phyloP scores from a whole-genome alignment of 1,284 basidiomycete species.

The Cryptococcus sp. region DNA sequence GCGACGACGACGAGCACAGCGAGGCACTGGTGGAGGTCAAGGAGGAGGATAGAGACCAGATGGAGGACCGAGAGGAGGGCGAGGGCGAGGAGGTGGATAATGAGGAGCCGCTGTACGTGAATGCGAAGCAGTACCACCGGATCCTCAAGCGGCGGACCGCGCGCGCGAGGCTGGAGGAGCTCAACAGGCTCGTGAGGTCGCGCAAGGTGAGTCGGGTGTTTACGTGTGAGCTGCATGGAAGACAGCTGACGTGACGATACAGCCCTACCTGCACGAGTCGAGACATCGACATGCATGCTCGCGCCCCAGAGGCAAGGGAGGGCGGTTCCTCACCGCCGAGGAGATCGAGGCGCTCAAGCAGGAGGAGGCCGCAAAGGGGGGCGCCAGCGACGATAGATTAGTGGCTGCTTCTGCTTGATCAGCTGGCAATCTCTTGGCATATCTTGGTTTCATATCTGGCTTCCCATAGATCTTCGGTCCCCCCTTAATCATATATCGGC shows the following conservation, averaged over 20 bases:
- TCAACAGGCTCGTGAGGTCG: slow-evolving; percentile 83
- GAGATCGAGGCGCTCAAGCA: slow-evolving; percentile 62
- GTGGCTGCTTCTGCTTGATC: background rate
- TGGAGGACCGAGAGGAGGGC: slow-evolving; percentile 18
- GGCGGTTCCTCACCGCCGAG: slow-evolving; percentile 91
- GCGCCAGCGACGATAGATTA: background rate
- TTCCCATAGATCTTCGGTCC: background rate
- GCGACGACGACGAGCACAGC: slow-evolving; percentile 17
- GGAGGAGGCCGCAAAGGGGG: slow-evolving; percentile 38
- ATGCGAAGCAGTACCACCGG: slow-evolving; percentile 95
- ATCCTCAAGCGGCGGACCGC: slow-evolving; percentile 89
- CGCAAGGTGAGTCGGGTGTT: slow-evolving; percentile 64
- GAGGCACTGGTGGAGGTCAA: slow-evolving; percentile 27
- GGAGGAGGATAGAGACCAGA: slow-evolving; percentile 13
- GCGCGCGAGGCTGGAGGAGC: slow-evolving; percentile 80
- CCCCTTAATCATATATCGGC: background rate
- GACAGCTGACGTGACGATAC: slow-evolving; percentile 3
- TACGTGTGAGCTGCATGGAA: background rate
- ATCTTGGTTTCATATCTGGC: too few species aligned
- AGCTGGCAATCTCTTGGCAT: background rate
- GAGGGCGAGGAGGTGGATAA: slow-evolving; percentile 55
- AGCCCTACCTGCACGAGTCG: slow-evolving; percentile 97
- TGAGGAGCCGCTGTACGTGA: slow-evolving; percentile 93
- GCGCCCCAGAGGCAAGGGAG: slow-evolving; percentile 90
- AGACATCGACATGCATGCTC: slow-evolving; percentile 98